phyloP scores from a whole-genome alignment of 2,329 filamentous ascomycete species.

The Fusarium siculi region DNA sequence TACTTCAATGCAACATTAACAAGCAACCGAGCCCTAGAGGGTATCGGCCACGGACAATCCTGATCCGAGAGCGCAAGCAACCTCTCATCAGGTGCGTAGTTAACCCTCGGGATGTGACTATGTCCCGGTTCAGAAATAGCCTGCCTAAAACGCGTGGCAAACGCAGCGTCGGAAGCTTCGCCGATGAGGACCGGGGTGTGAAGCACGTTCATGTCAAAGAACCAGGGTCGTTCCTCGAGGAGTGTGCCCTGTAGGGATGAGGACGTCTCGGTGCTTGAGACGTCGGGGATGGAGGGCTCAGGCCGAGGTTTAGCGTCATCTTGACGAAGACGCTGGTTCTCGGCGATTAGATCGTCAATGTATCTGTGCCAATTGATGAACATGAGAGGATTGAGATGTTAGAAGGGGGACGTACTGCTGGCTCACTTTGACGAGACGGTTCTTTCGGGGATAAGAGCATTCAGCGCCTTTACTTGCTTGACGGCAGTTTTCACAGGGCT shows the following conservation, averaged over 20 bases:
- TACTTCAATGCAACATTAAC: conserved; percentile 54
- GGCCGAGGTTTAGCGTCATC: conserved; percentile 25
- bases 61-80: conserved; percentile 44
- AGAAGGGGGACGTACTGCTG: conserved; percentile 39
- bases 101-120: conserved; percentile 49
- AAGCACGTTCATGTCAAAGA: conserved; percentile 48
- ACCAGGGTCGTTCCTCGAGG: conserved; percentile 47
- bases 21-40: conserved; percentile 44
- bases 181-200: conserved; percentile 50
- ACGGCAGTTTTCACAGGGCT: conserved; percentile 48
- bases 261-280: conserved; percentile 13
- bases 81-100: conserved; percentile 48
- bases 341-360: conserved; percentile 49
- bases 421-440: conserved; percentile 48
- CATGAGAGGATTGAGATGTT: neutral
- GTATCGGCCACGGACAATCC: conserved; percentile 52
- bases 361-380: conserved; percentile 40
- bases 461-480: conserved; percentile 46
- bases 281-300: conserved; percentile 24
- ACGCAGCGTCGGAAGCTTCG: conserved; percentile 51
- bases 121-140: conserved; percentile 46
- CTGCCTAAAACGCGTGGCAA: conserved; percentile 51
- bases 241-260: conserved; percentile 34
- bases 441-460: conserved; percentile 49
- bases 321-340: conserved; percentile 46